Base-by-base conservation (phyloP, 2,329 filamentous ascomycete species). In the Arachnopeziza araneosa region DNA sequence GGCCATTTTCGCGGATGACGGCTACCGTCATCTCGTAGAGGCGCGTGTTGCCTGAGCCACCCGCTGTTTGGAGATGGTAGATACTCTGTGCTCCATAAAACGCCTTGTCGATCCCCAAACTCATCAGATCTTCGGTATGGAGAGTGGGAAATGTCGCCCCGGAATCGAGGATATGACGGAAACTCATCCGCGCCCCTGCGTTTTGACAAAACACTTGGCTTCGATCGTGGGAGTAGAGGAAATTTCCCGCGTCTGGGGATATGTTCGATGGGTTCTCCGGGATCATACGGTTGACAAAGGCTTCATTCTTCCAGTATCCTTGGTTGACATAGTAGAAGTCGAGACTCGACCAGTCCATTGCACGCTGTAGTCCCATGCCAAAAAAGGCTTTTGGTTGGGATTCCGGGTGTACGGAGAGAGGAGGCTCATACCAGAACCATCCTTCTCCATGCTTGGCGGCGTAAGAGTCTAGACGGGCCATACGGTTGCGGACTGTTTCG, bases 401-500 rank as follows among this genome's bases (percentile, higher is more conserved):
- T 44, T 50, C 48, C 2, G 61, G 61, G 36, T 60, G 57, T 9
- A 68, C 67, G 23, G 71, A 63, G 1, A 80, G 68, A 0, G 78
- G 77, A 2, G 75, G 73, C 60, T 80, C 78, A 57, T 76, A 76
- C 77, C 77, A 80, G 14, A 80, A 71, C 75, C 76, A 79, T 9
- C 76, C 77, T 0, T 70, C 66, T 1, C 78, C 78, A 62, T 77
- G 61, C 12, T 63, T 51, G 3, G 64, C 67, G 44, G 54, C 66
- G 58, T 79, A 80, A 1, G 67, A 69, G 59, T 77, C 74, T 12
- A 80, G 71, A 24, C 76, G 73, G 19, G 71, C 71, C 12, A 61
- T 58, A 60, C 78, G 73, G 66, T 78, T 72, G 4, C 52, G 22
- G 23, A 73, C 72, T 68, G 79, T 78, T 24, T 73, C 72, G 52